Evolutionary conservation across 306 rosid species (phyloP).

Genomic region (Hylodesmum podocarpum): DNA sequence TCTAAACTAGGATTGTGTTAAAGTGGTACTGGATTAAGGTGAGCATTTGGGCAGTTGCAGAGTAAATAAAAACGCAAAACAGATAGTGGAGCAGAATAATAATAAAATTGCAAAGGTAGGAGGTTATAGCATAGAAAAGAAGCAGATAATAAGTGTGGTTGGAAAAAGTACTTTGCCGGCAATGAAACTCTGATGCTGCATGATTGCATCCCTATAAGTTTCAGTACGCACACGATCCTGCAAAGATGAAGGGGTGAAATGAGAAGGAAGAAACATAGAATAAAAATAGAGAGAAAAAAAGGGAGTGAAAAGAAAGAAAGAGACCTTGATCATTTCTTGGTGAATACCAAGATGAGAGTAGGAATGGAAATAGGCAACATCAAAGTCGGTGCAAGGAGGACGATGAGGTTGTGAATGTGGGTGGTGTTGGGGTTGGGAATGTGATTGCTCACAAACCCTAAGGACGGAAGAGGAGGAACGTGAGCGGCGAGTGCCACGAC

Average conservation of each 20-base stretch:
- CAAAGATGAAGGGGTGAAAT: neutral
- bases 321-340: conserved; percentile 96
- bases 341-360: conserved; percentile 96
- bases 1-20: neutral
- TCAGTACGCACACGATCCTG: conserved; percentile 95
- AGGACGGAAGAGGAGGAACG: conserved; percentile 39
- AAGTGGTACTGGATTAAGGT: neutral
- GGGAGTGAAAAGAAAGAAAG: neutral
- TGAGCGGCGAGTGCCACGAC: conserved; percentile 68
- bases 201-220: conserved; percentile 79
- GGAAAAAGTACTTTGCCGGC: conserved; percentile 77
- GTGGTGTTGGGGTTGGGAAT: conserved; percentile 17
- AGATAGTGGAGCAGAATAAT: neutral
- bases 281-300: neutral
- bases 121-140: neutral
- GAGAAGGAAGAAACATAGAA: neutral
- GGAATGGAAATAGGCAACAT: conserved; percentile 90
- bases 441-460: conserved; percentile 94
- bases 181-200: conserved; percentile 77
- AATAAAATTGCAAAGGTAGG: neutral
- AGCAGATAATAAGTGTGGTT: conserved; percentile 4
- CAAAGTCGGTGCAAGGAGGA: conserved; percentile 88
- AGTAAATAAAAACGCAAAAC: neutral
- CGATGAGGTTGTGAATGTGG: conserved; percentile 35
- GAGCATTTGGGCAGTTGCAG: neutral